Conservation (phyloP, 2,329 filamentous ascomycete species). For the Colletotrichum euphorbiae region DNA sequence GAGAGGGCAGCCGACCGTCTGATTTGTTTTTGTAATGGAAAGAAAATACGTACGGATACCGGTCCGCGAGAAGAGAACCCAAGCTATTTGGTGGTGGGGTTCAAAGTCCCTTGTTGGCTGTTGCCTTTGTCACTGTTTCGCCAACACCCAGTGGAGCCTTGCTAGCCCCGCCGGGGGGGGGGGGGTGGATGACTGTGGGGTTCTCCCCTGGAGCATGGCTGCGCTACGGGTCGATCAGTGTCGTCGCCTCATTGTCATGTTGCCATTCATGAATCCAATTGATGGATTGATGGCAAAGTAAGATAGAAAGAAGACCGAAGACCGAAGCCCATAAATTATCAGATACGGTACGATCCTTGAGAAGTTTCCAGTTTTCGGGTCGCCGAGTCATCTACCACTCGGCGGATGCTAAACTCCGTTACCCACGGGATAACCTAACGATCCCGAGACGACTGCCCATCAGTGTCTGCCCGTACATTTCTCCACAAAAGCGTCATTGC, state of each 20-base stretch:
- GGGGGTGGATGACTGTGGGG: slow-evolving; percentile 32
- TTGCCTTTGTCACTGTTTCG: slow-evolving; percentile 18
- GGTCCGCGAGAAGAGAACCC: not conserved
- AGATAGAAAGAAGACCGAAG: no score
- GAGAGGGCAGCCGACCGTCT: not conserved
- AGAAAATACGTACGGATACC: not conserved
- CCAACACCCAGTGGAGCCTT: slow-evolving; percentile 37
- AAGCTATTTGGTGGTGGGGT: slow-evolving; percentile 12
- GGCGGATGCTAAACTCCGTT: not conserved
- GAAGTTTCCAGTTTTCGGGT: no score
- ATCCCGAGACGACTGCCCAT: not conserved
- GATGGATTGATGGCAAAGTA: no score
- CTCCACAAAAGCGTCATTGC: slow-evolving; percentile 34
- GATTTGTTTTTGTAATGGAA: not conserved
- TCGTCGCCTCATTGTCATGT: not conserved
- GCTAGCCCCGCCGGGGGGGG: no score
- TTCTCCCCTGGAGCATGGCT: slow-evolving; percentile 17
- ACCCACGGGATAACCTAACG: not conserved
- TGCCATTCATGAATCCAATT: no score
- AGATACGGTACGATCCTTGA: no score
- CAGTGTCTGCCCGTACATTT: slow-evolving; percentile 8
- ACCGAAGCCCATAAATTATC: no score
- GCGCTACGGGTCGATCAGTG: slow-evolving; percentile 31
- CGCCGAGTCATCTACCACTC: no score
- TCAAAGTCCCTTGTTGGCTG: not conserved